Percentiles rank a stretch among this genome's conserved stretches.
These are phyloP conservation scores for Aspergillus pseudoglaucus DNA, from an alignment of 2,329 filamentous ascomycete genomes.

Conservation along the genomic window DNA sequence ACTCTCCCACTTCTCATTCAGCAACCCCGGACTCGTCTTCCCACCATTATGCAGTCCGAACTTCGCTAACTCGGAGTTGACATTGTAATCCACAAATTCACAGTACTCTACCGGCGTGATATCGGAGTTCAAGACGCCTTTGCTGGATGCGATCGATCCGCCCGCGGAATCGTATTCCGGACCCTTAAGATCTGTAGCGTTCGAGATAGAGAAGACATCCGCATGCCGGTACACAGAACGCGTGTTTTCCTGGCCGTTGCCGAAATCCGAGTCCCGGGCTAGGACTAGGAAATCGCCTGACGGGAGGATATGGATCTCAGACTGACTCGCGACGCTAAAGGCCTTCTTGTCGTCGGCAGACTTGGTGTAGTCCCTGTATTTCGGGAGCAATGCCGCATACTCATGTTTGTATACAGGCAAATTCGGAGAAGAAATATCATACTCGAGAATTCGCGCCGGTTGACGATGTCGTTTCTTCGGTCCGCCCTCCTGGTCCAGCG, in stretches of 20 bases:
- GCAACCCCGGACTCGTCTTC: conserved; percentile 47
- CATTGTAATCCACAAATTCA: conserved; percentile 61
- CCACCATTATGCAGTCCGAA: conserved; percentile 67
- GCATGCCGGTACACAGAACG: conserved; percentile 60
- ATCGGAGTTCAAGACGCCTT: conserved; percentile 48
- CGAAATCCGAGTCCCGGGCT: conserved; percentile 56
- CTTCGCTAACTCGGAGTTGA: conserved; percentile 56
- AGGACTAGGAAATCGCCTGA: conserved; percentile 61
- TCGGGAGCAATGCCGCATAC: conserved; percentile 60
- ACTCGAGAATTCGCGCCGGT: conserved; percentile 58
- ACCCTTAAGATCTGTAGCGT: conserved; percentile 56
- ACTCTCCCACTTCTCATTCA: conserved; percentile 76
- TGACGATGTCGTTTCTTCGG: conserved; percentile 48
- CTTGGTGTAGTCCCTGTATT: conserved; percentile 47
- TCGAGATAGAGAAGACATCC: conserved; percentile 60
- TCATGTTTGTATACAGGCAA: conserved; percentile 50
- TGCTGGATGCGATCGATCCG: conserved; percentile 42
- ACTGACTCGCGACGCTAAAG: conserved; percentile 56
- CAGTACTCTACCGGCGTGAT: conserved; percentile 59
- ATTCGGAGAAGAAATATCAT: conserved; percentile 47
- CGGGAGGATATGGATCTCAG: conserved; percentile 60
- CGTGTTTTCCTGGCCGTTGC: conserved; percentile 49
- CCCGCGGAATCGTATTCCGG: conserved; percentile 29
- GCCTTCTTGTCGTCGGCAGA: conserved; percentile 47
- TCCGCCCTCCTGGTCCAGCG: conserved; percentile 57